Base-by-base conservation (phyloP, 441 rosid genomes). In the Mallotus repandus region DNA sequence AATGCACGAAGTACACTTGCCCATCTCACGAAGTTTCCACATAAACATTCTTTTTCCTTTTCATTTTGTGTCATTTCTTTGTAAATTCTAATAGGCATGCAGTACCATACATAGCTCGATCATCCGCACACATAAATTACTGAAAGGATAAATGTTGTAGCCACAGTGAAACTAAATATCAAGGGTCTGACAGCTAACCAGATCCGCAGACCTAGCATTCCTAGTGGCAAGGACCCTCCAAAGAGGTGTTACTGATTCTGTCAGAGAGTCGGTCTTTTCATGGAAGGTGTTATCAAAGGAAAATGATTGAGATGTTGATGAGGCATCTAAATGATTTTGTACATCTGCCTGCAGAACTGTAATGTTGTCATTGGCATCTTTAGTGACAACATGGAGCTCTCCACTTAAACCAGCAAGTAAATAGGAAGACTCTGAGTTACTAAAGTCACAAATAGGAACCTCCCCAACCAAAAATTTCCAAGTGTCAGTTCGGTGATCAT, bases 111-210 rank as follows among this genome's bases (percentile, higher is more conserved):
- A n/a, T 13, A 22, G 5, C 50, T 7, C n/a, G 29, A 59, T 60
- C 48, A 60, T 29, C 7, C 10, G 45, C 74, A 48, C 48, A 59
- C 64, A 12, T 5, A 45, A 71, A 71, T 50, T 25, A 18, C 56
- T 61, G 43, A 52, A 61, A 12, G 5, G 59, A 14, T 18, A 14
- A 62, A 61, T 3, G 56, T 65, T 62, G 45, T 68, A 59, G 57
- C 29, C 35, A 1, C 35, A 18, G 63, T 13, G 45, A 10, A 49
- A 12, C 83, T 85, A 94, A 48, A 94, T 57, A 76, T 85, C 91
- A 69, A 94, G 85, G 70, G 86, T 85, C 79, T 88, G 93, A 81
- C 99, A 94, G 82, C 88, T 92, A 73, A 94, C 94, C 63, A 94
- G 91, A 80, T 89, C 98, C 69, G 90, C 82, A 43, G 98, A 86